Conservation (phyloP, 1,284 basidiomycete genomes). For the Rhodotorula glutinis region DNA sequence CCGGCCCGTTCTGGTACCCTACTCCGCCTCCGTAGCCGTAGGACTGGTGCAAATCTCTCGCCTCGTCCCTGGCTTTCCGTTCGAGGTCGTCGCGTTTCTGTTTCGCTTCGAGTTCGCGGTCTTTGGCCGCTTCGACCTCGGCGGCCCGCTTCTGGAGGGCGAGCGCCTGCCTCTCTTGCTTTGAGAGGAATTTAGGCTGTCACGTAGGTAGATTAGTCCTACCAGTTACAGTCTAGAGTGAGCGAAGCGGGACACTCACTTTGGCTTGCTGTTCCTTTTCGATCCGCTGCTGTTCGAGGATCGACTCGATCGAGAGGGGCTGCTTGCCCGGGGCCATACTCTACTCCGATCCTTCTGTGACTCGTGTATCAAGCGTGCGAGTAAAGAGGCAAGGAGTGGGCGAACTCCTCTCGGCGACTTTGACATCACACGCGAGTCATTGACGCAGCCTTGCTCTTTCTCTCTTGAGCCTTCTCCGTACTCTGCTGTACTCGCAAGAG, state of each 20-base stretch:
- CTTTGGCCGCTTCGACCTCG: constrained; percentile 65
- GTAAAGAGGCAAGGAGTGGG: neutral
- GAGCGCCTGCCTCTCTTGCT: constrained; percentile 79
- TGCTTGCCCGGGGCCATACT: constrained; percentile 22
- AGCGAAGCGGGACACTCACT: constrained; percentile 52
- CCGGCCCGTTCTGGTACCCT: neutral
- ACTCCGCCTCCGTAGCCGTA: neutral
- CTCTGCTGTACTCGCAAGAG: too few relatives aligned
- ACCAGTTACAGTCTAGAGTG: neutral
- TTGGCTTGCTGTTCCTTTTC: constrained; percentile 86
- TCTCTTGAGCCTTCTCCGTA: too few relatives aligned
- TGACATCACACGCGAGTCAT: too few relatives aligned
- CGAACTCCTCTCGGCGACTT: too few relatives aligned
- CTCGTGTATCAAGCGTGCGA: too few relatives aligned
- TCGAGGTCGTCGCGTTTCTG: constrained; percentile 67
- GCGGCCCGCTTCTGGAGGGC: constrained; percentile 80
- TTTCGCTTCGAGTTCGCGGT: constrained; percentile 59
- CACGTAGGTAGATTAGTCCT: neutral
- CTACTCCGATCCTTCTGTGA: too few relatives aligned
- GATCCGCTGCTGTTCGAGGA: constrained; percentile 77
- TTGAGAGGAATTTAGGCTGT: constrained; percentile 86
- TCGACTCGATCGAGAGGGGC: constrained; percentile 63
- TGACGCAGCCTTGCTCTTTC: too few relatives aligned
- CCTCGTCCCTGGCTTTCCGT: constrained; percentile 66
- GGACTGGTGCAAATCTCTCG: constrained; percentile 42